Base-by-base conservation (phyloP, 768 basidiomycete species). In the Rhodotorula diobovata region DNA sequence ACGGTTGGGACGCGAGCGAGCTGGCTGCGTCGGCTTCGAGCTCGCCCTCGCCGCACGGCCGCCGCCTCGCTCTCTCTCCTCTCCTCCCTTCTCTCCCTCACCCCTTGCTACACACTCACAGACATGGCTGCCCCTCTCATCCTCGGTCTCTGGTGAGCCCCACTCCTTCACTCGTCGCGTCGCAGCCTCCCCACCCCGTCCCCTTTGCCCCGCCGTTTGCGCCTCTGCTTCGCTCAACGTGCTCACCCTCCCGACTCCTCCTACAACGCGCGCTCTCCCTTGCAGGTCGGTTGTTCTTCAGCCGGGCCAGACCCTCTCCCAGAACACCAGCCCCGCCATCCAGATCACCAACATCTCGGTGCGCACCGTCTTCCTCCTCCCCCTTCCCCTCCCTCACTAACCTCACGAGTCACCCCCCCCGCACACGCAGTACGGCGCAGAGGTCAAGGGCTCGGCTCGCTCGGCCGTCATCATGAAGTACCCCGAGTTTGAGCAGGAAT, bases 401-500 rank as follows among this genome's bases (percentile, higher is more conserved):
- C 23, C 32, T 11, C 30, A n/a, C n/a, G n/a, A n/a, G n/a, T 55
- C n/a, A 45, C 43, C 23, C 43, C 32, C 43, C 48, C 56, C 10
- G 23, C 14, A 8, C 2, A 37, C 20, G 9, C 65, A 75, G 74
- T 75, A 72, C 68, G 74, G 74, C 18, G 66, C 67, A 23, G 66
- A 70, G 65, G 74, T 75, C 62, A 72, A 72, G 68, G 74, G 74
- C 58, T n/a, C 61, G 10, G 71, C 64, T 21, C 74, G 74, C 61
- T 69, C 74, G 2, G 74, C 67, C 30, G 74, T 75, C 53, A 48
- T 48, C 37, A 61, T 75, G 61, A 75, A 72, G 71, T 75, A 75
- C 51, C 91, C 91, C 11, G 87, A 85, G 43, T 84, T 83, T 28
- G 90, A 90, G 8, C 84, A 83, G 71, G 91, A 89, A 75, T 80